Conservation (phyloP, 768 basidiomycete species). For the Suillus americanus region DNA sequence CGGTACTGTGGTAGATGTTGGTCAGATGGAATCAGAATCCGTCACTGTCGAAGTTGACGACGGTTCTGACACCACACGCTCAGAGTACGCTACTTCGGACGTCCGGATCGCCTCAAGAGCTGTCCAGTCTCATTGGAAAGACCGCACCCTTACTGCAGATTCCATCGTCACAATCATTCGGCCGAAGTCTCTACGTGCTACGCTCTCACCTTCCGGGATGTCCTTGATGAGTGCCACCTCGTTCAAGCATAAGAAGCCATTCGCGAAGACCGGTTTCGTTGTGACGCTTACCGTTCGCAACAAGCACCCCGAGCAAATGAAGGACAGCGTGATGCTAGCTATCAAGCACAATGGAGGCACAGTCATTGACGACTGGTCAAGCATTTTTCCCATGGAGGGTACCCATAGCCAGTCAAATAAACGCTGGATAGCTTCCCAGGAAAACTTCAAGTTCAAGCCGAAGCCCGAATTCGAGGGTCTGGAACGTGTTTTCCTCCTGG, state of each 20-base stretch:
- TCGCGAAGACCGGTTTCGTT: constrained; percentile 56
- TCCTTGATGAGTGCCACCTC: constrained; percentile 41
- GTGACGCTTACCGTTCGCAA: constrained; percentile 49
- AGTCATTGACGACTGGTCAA: constrained; percentile 63
- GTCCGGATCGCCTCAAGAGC: constrained; percentile 54
- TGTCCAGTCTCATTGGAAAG: constrained; percentile 51
- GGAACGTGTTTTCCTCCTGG: constrained; percentile 60
- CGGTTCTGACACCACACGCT: constrained; percentile 24
- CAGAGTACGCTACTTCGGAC: constrained; percentile 33
- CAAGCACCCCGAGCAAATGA: constrained; percentile 38
- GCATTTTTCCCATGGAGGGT: constrained; percentile 57
- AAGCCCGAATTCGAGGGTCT: constrained; percentile 34
- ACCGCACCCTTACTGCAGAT: constrained; percentile 46
- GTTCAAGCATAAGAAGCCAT: constrained; percentile 34
- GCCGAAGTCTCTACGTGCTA: constrained; percentile 33
- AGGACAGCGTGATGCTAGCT: constrained; percentile 38
- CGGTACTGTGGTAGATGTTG: constrained; percentile 33
- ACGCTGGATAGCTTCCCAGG: constrained; percentile 51
- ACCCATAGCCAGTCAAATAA: constrained; percentile 40
- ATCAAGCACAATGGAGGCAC: constrained; percentile 55
- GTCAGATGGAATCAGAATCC: constrained; percentile 26
- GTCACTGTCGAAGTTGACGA: constrained; percentile 43
- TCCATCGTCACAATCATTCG: constrained; percentile 42
- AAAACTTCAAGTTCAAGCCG: constrained; percentile 46
- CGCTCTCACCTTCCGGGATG: constrained; percentile 49